Evolutionary conservation across 345 rosid species (phyloP), one percentile per base, ranked within the genome.

Genomic region (Lenwebbia sp.): DNA sequence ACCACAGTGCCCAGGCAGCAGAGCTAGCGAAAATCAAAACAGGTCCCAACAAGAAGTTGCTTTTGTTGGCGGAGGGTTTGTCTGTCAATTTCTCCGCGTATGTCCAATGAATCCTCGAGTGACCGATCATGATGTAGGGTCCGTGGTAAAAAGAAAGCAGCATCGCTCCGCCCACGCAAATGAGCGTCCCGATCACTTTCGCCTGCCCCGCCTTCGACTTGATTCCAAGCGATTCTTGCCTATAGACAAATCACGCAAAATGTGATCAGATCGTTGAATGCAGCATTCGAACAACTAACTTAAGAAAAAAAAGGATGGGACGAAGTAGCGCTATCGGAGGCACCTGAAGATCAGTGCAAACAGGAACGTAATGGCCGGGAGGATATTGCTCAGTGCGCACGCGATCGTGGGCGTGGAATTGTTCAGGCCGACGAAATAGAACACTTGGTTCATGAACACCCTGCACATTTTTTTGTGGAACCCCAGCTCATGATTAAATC

Each of bases 101-200:
- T 4, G 86, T 88, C 99, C 98, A 95, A 47, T 96, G 99, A 84
- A 96, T 92, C 86, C 88, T 88, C 11, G 98, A 95, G 87, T 92
- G 88, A 7, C 95, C 95, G 7, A 97, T 90, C 26, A 86, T 91
- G 33, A 97, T 85, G 25, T 47, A 82, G 28, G 88, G 90, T 44
- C 99, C 99, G 86, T 95, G 98, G 91, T 96, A 97, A 84, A 96
- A 96, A 3, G 99, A 96, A 76, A 95, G 88, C 85, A 97, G 54
- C 99, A 97, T 97, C 26, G 99, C 98, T 83, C 99, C 99, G 5
- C 93, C 92, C 26, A 97, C 99, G 83, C 99, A 96, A 6, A 92
- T 83, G n/a, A 88, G 5, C 23, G 98, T 97, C 49, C 99, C 99
- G 4, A 92, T 17, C 85, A 94, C 91, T 89, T 97, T 97, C 3